Base-by-base conservation (phyloP, 768 basidiomycete genomes). In the Gyrodon lividus region DNA sequence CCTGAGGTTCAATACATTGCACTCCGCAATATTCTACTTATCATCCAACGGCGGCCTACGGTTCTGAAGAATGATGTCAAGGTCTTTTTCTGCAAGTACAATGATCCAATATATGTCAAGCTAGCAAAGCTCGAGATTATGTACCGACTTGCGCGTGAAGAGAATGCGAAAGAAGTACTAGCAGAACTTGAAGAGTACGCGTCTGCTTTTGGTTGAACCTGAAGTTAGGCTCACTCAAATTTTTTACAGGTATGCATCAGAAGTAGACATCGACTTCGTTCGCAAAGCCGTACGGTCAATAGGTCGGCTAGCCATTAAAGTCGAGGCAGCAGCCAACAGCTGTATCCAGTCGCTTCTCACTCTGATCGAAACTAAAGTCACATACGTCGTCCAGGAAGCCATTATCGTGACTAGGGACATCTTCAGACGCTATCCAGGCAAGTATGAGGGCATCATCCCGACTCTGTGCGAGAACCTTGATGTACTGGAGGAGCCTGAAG, bases 31-130 rank as follows among this genome's bases (percentile, higher is more conserved):
- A 98, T 99, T 65, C 78, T 98, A 43, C 80, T 99, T 43, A 97
- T 99, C 67, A 95, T 99, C 56, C 97, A 98, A 73, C 83, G 96
- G 43, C 81, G 97, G 26, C 94, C 97, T 3, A 71, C 84, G 12
- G 92, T 99, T 28, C 75, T 99, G 37, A 90, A 90, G 71, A 97
- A 97, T 71, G 97, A 98, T 65, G 96, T 99, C 64, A 93, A 93
- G 62, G 95, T 98, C 13, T 98, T 99, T 74, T 99, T 99, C 73
- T 98, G 94, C 88, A 98, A 99, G 71, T 99, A 98, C 70, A 98
- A 98, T 67, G 97, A 98, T 63, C 97, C 97, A 2, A 97, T 98
- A 59, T 99, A 98, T 67, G 92, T 98, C 68, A 98, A 99, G 68
- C 79, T 99, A 26, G 96, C 95, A 44, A 98, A 99, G 62, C 77